Evolutionary conservation across 495 filamentous ascomycete species (phyloP), one percentile per base, ranked within the genome.

Genomic region (Elasticomyces elasticus): DNA sequence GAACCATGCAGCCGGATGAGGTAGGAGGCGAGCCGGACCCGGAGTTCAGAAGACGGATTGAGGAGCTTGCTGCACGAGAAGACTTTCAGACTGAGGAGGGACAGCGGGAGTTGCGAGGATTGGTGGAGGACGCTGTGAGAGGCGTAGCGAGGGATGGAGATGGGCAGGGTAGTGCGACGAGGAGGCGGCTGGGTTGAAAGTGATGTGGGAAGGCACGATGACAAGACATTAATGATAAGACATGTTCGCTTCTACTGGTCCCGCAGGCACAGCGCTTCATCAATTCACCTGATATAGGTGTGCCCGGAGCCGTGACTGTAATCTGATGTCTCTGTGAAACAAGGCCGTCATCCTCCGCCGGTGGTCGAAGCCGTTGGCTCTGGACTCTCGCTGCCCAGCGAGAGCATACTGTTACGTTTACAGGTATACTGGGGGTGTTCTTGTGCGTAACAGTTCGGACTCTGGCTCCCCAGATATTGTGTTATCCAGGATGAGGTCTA

Each of bases 81-180:
- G 71, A 74, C 49, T 72, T 73, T 51, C 58, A 71, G 51, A 58
- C 57, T 2, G 69, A 71, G 51, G 67, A 69, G 24, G 66, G 68
- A 0, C 71, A 74, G 58, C 51, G 59, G 49, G 61, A 69, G 55
- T 51, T 74, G 26, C 44, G 71, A 50, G 54, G 64, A 20, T 51
- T 74, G 51, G 64, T 74, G n/a, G 51, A 59, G 22, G 71, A 74
- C 31, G 71, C 66, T 15, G 65, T 74, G 20, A 56, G 54, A 13
- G 71, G 69, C 0, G 47, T 71, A 23, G 51, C 22, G 15, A 24
- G 38, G 10, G 35, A 43, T 10, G 46, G 53, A 15, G 45, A 48
- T n/a, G 45, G 44, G n/a, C 44, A 49, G 15, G 53, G 28, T 2
- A 1, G 31, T 11, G 45, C 30, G 19, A 49, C 44, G 28, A 49